Evolutionary conservation across 106 monocot genomes (phyloP).

Genomic region (Allium fistulosum): DNA sequence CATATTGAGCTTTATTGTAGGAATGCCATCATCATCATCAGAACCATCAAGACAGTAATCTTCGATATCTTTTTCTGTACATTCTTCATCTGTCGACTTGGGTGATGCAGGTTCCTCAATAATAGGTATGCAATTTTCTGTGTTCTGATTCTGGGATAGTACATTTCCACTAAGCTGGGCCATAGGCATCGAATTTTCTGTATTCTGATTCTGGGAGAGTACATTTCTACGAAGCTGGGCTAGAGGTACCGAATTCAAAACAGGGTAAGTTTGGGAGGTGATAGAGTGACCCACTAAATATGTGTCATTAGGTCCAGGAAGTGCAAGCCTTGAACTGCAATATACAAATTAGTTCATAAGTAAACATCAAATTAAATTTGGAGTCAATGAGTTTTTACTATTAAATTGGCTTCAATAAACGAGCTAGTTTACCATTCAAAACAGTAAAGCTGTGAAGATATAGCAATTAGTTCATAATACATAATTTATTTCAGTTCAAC

Average conservation of each 20-base stretch:
- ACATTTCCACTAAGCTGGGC: background rate
- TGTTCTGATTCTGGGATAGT: background rate
- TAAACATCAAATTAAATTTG: too few relatives aligned
- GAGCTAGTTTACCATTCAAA: too few relatives aligned
- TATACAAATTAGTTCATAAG: background rate
- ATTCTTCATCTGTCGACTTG: constrained; percentile 17
- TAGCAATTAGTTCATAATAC: too few relatives aligned
- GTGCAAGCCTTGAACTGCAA: background rate
- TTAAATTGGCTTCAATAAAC: too few relatives aligned
- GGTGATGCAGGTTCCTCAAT: constrained; percentile 56
- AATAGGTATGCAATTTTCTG: constrained; percentile 32
- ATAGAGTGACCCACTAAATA: background rate
- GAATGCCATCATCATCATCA: constrained; percentile 58
- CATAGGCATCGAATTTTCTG: background rate
- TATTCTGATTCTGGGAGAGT: background rate
- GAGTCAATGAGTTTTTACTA: too few relatives aligned
- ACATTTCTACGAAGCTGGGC: background rate
- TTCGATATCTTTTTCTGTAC: constrained; percentile 17
- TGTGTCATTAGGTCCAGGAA: background rate
- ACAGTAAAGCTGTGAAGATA: too few relatives aligned
- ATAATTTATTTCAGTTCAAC: too few relatives aligned
- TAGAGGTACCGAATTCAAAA: background rate
- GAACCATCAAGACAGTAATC: background rate
- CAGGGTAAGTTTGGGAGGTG: background rate
- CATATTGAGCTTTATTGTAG: constrained; percentile 42